phyloP scores from a whole-genome alignment of 768 basidiomycete species.

The Holtermanniella nyarrowii region DNA sequence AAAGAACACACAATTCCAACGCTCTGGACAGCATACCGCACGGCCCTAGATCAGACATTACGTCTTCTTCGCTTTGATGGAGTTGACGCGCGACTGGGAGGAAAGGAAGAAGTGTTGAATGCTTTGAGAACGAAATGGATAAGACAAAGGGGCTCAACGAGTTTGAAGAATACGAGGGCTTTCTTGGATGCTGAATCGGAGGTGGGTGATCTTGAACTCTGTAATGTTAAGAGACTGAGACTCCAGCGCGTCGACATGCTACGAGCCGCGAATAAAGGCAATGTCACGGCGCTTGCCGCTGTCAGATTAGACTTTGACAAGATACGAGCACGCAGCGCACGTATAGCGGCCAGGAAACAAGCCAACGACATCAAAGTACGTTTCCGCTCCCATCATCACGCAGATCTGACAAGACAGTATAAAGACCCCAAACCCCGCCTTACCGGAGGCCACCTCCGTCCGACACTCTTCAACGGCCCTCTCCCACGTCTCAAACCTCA shows the following conservation, averaged over 20 bases:
- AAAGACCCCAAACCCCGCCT: constrained; percentile 53
- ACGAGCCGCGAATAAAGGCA: too few species aligned
- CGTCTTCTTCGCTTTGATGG: background rate
- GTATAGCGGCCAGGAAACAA: background rate
- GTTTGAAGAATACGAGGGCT: constrained; percentile 1
- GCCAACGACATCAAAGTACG: background rate
- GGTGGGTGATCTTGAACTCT: background rate
- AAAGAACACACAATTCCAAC: constrained; percentile 66
- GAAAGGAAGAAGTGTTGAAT: constrained; percentile 4
- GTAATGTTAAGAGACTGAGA: too few species aligned
- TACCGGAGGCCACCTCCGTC: constrained; percentile 60
- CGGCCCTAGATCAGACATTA: constrained; percentile 50
- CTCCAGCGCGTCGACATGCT: too few species aligned
- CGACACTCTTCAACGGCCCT: constrained; percentile 56
- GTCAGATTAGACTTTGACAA: constrained; percentile 30
- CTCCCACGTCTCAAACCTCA: constrained; percentile 74
- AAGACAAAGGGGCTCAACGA: constrained; percentile 6
- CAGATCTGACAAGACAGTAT: background rate
- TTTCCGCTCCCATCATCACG: background rate
- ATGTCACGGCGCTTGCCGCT: too few species aligned
- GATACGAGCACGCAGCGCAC: constrained; percentile 43
- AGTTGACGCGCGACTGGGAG: background rate
- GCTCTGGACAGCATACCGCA: constrained; percentile 64
- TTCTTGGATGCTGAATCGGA: constrained; percentile 8
- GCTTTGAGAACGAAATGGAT: constrained; percentile 9